Evolutionary conservation across 495 filamentous ascomycete species (phyloP), one percentile per base, ranked within the genome.

Genomic region (Staphylotrichum tortipilum): DNA sequence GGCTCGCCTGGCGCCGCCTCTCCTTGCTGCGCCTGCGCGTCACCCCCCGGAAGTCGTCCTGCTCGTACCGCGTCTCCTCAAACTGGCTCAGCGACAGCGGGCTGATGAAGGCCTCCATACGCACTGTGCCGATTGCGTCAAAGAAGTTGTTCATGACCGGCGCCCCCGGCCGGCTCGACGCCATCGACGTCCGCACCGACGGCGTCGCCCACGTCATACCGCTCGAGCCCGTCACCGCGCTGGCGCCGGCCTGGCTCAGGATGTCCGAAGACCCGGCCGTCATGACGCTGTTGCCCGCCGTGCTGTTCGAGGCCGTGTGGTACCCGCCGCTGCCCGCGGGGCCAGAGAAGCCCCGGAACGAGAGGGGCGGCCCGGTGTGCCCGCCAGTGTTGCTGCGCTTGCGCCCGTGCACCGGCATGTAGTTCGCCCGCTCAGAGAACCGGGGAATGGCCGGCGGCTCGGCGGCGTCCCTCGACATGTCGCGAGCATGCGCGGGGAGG

Each of bases 51-150:
- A 68, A 65, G 41, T 76, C 74, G 22, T 78, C 72, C 22, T 68
- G 61, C 46, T 76, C 71, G 50, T 73, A 66, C 28, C 67, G 67
- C 34, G 69, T 66, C 18, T 75, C 73, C 4, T 73, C 67, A 35
- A 70, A 67, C 7, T 59, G 64, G 1, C 59, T 57, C 37, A 73
- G 67, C 7, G 67, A 64, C 12, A 78, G 62, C 12, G 78, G 78
- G 49, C 80, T 81, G 45, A 90, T 85, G 61, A 98, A 98, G 0
- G 92, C 92, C 65, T 97, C 92, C 92, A 98, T 98, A 24, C 92
- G 81, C 34, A 98, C 81, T 9, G 89, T 95, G 14, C 92, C 92
- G 24, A 94, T 84, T 0, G 85, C 82, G 34, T 85, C 81, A 62
- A 84, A 82, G 67, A 83, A 83, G 50, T 83, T 82, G 46, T 70